phyloP scores from a whole-genome alignment of 495 filamentous ascomycete genomes.

The Amphirosellinia nigrospora region DNA sequence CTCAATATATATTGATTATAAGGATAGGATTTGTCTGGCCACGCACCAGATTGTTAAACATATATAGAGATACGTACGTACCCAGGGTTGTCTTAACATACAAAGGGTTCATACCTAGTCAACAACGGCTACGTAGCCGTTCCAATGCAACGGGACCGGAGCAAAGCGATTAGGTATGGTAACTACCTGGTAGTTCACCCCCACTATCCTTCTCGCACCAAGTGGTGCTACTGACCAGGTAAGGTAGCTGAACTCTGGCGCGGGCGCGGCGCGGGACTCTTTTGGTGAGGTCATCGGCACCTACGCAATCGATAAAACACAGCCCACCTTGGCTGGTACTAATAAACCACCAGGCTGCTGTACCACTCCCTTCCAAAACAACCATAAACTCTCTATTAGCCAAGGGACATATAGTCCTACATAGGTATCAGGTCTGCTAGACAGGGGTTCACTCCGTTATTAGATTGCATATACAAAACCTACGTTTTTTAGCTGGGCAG shows the following conservation, averaged over 20 bases:
- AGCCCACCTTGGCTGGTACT: slow-evolving; percentile 23
- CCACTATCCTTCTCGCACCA: not conserved
- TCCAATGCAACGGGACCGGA: not conserved
- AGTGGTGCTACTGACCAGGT: not conserved
- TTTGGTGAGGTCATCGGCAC: slow-evolving; percentile 27
- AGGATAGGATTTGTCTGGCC: not conserved
- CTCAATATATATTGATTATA: not conserved
- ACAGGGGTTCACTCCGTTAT: slow-evolving; percentile 18
- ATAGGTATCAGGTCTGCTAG: not conserved
- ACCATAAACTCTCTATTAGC: not conserved
- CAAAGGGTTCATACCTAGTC: not conserved
- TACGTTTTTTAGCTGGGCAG: not conserved
- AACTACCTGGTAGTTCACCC: too few species aligned
- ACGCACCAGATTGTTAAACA: not conserved
- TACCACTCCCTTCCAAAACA: not conserved
- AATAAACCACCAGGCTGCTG: slow-evolving; percentile 4
- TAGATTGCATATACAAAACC: not conserved
- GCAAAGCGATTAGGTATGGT: not conserved
- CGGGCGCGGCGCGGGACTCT: too few species aligned
- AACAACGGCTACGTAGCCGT: not conserved
- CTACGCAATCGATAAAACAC: slow-evolving; percentile 25
- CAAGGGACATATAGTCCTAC: too few species aligned
- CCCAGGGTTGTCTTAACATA: not conserved
- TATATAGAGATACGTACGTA: too few species aligned
- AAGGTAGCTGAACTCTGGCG: not conserved